Evolutionary conservation across 108 stramenopile species (phyloP).

Genomic region (Conticribra guillardii): DNA sequence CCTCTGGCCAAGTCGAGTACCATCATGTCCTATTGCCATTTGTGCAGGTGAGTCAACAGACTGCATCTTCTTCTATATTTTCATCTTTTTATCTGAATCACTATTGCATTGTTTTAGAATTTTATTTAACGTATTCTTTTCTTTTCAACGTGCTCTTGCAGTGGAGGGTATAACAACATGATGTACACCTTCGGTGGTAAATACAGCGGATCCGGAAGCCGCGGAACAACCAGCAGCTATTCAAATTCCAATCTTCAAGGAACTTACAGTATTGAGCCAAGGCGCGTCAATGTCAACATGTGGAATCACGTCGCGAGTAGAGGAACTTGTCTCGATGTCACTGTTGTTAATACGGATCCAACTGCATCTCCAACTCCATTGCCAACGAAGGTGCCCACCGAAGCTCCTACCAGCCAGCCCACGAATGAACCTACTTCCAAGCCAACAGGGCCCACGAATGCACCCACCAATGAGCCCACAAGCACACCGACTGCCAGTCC

Average conservation of each 20-base stretch:
- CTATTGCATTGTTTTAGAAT: too few species aligned
- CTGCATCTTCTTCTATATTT: not conserved
- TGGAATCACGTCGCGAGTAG: conserved; percentile 7
- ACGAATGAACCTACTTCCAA: not conserved
- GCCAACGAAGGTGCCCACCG: not conserved
- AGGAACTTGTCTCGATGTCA: not conserved
- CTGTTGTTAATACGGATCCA: not conserved
- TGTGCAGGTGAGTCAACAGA: not conserved
- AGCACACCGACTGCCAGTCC: not conserved
- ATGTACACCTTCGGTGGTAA: conserved; percentile 29
- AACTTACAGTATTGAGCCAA: conserved; percentile 17
- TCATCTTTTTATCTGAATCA: too few species aligned
- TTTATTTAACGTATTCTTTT: too few species aligned
- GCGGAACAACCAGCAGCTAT: not conserved
- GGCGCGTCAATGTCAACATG: conserved; percentile 13
- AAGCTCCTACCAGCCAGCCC: not conserved
- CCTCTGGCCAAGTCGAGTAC: conserved; percentile 4
- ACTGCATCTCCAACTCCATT: not conserved
- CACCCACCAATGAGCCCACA: not conserved
- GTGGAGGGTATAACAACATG: conserved; percentile 1
- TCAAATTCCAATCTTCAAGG: conserved; percentile 2
- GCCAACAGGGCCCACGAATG: not conserved
- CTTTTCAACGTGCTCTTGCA: too few species aligned
- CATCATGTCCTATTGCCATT: conserved; percentile 33
- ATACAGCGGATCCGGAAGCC: conserved; percentile 2